Base-by-base conservation (phyloP, 768 basidiomycete genomes). In the Mycena pura region DNA sequence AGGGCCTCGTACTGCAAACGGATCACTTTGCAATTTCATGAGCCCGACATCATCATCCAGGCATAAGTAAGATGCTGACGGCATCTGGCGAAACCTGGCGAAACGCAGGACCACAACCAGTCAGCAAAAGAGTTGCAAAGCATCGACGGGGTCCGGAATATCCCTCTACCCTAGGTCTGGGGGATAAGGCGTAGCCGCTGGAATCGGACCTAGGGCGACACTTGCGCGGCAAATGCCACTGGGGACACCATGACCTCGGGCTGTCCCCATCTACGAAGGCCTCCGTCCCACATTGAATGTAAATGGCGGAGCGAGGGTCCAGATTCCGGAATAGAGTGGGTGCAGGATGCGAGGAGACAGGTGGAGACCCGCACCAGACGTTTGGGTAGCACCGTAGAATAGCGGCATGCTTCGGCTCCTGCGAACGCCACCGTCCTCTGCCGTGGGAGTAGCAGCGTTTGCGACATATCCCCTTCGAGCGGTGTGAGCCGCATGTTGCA, bases 401-500 rank as follows among this genome's bases (percentile, higher is more conserved):
- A n/a, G n/a, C n/a, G n/a, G n/a, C n/a, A n/a, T n/a, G 17, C 17
- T n/a, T 45, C 43, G 43, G 44, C 41, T 44, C 28, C 45, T 34
- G 3, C 17, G 31, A 9, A 3, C 6, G 11, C 3, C 22, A 2
- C 14, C 39, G 40, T 40, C 15, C 21, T 19, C n/a, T n/a, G 13
- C 3, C 10, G 40, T 31, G 51, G 31, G 40, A 36, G 49, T 52
- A 36, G 50, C 31, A 43, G 2, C 38, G 7, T 31, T 28, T 4
- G 5, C 43, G 45, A 55, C 46, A 10, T 43, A 49, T 62, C 61
- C 43, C 54, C 61, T 43, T 57, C 15, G 22, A 57, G 61, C 13
- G n/a, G 25, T 62, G 61, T 6, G 61, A 62, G 14, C 61, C 61
- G 55, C 54, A 29, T 62, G 61, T 56, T 38, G 40, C 50, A 44